These are phyloP conservation scores for Apiotrichum mycotoxinovorans DNA, from an alignment of 1,284 basidiomycete species.

Conservation along the genomic window DNA sequence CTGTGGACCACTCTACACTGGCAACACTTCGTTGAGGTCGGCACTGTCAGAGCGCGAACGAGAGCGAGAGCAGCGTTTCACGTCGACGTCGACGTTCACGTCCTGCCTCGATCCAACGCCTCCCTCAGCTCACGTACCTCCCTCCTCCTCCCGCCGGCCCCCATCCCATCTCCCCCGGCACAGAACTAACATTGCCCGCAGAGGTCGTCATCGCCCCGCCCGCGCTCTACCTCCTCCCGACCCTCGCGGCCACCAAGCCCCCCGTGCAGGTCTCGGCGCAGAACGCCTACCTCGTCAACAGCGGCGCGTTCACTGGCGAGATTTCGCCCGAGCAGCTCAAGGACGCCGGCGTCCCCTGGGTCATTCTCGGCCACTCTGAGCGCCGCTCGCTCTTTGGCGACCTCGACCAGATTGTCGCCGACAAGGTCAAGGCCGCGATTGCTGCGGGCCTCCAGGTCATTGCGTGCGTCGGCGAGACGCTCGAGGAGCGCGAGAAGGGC, in stretches of 20 bases:
- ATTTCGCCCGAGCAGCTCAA: constrained; percentile 80
- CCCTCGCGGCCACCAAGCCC: constrained; percentile 60
- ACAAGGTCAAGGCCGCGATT: constrained; percentile 68
- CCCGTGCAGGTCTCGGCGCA: constrained; percentile 81
- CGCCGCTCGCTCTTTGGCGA: constrained; percentile 90
- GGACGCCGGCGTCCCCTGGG: constrained; percentile 83
- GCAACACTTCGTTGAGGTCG: no score
- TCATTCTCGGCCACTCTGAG: constrained; percentile 97
- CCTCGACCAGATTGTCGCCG: constrained; percentile 74
- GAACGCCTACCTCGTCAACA: constrained; percentile 80
- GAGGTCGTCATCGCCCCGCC: constrained; percentile 92
- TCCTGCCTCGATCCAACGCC: neutral
- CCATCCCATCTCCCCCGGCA: neutral
- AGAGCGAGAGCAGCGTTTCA: no score
- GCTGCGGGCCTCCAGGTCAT: constrained; percentile 77
- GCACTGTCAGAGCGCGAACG: no score
- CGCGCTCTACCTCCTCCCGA: constrained; percentile 73
- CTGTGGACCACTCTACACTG: no score
- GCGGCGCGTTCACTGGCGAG: constrained; percentile 94
- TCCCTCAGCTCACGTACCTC: neutral
- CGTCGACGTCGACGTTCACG: neutral
- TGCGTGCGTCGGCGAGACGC: constrained; percentile 93
- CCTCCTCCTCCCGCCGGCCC: constrained; percentile 7
- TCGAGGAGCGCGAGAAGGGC: constrained; percentile 77
- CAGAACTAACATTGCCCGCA: constrained; percentile 40